Evolutionary conservation across 495 filamentous ascomycete species (phyloP).

Genomic region (Durotheca rogersii): DNA sequence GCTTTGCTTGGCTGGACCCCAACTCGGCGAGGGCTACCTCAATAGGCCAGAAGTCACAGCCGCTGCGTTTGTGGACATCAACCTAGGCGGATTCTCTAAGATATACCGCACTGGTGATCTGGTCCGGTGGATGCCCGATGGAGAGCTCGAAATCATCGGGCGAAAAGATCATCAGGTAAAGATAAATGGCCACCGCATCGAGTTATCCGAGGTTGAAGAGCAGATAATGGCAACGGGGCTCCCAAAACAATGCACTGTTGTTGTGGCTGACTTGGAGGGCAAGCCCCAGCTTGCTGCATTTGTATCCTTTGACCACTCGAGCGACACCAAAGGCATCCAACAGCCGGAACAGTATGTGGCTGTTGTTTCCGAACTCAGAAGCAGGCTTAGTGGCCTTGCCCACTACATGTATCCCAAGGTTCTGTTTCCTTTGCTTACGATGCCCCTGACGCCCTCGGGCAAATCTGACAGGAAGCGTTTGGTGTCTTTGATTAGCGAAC

Average conservation of each 20-base stretch:
- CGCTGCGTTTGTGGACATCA: no score
- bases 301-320: no score
- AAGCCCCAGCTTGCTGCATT: conserved; percentile 1
- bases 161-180: conserved; percentile 45
- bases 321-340: no score
- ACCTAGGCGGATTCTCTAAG: no score
- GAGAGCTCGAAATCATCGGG: conserved; percentile 36
- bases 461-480: conserved; percentile 52
- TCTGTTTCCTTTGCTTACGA: conserved; percentile 48
- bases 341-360: background rate
- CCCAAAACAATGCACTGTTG: background rate
- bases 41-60: conserved; percentile 54
- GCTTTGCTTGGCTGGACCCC: conserved; percentile 52
- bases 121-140: conserved; percentile 43
- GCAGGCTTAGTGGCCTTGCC: conserved; percentile 25
- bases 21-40: conserved; percentile 65
- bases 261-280: background rate
- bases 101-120: conserved; percentile 63
- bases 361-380: conserved; percentile 1
- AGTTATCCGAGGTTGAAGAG: conserved; percentile 42
- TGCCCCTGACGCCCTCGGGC: conserved; percentile 49
- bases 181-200: conserved; percentile 41
- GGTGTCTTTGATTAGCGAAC: background rate
- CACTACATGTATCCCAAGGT: conserved; percentile 55
- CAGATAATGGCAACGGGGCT: conserved; percentile 19